phyloP scores from a whole-genome alignment of 306 rosid genomes.

The Prinsepia uniflora region DNA sequence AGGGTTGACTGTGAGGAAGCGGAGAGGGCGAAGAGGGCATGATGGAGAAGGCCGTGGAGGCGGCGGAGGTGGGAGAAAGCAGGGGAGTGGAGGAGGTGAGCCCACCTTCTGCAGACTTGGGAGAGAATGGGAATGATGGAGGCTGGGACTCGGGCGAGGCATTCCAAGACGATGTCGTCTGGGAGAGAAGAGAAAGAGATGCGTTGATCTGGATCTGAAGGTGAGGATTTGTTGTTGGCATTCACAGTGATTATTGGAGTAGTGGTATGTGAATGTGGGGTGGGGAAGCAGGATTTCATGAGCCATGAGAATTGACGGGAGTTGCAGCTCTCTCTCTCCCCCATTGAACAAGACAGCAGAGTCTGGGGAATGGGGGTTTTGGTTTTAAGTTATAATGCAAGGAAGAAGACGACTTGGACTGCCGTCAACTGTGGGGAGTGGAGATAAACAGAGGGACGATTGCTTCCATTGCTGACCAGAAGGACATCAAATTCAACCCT shows the following conservation, averaged over 20 bases:
- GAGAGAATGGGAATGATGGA: slow-evolving; percentile 46
- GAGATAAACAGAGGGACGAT: no score
- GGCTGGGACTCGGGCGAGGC: slow-evolving; percentile 33
- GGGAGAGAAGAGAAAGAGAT: slow-evolving; percentile 57
- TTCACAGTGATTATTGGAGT: neutral
- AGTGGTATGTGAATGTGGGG: slow-evolving; percentile 23
- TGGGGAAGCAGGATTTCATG: slow-evolving; percentile 67
- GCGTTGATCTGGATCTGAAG: slow-evolving; percentile 6
- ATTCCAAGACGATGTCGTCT: slow-evolving; percentile 38
- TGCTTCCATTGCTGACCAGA: no score
- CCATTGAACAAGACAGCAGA: no score
- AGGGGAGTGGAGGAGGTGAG: slow-evolving; percentile 45
- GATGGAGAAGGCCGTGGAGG: slow-evolving; percentile 37
- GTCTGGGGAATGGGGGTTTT: no score
- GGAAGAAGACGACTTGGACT: no score
- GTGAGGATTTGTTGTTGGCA: neutral
- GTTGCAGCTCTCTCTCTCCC: slow-evolving; percentile 42
- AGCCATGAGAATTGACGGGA: slow-evolving; percentile 80
- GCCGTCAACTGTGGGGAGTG: no score
- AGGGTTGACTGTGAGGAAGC: slow-evolving; percentile 40
- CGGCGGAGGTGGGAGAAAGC: slow-evolving; percentile 59
- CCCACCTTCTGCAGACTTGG: slow-evolving; percentile 61
- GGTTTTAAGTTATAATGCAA: no score
- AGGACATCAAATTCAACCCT: no score
- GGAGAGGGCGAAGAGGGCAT: slow-evolving; percentile 40